phyloP scores from a whole-genome alignment of 306 rosid genomes.

The Trifolium dubium region DNA sequence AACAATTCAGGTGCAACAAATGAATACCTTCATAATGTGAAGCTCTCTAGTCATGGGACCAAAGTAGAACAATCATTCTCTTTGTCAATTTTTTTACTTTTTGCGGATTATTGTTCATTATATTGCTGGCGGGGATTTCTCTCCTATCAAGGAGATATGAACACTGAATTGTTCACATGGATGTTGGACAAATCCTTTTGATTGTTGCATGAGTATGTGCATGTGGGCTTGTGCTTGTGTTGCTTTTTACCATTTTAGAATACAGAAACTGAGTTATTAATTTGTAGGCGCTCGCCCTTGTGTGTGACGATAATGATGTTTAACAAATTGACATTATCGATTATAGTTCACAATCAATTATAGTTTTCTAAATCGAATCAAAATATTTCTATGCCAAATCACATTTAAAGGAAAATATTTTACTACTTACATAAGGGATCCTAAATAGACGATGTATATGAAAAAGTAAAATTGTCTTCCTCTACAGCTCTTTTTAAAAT shows the following conservation, averaged over 20 bases:
- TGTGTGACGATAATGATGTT: background rate
- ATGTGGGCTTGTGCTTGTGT: background rate
- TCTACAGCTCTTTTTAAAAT: too few relatives aligned
- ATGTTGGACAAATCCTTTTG: slow-evolving; percentile 16
- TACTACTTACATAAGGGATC: too few relatives aligned
- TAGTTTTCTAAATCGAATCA: too few relatives aligned
- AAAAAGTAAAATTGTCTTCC: too few relatives aligned
- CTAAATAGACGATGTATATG: too few relatives aligned
- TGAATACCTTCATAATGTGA: slow-evolving; percentile 33
- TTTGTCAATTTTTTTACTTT: background rate
- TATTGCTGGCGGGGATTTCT: slow-evolving; percentile 20
- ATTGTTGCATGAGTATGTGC: background rate
- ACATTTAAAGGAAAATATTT: too few relatives aligned
- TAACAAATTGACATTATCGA: background rate
- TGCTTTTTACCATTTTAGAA: slow-evolving; percentile 2
- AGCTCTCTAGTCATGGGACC: slow-evolving; percentile 27
- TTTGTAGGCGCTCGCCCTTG: background rate
- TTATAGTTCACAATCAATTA: too few relatives aligned
- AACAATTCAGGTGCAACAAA: slow-evolving; percentile 27
- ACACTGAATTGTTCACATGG: slow-evolving; percentile 17
- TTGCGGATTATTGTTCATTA: background rate
- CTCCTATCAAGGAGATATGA: slow-evolving; percentile 1
- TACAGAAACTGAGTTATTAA: background rate
- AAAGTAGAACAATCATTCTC: background rate
- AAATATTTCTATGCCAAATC: too few relatives aligned